Conservation (phyloP, 306 rosid genomes). For the Vigna trinervia region DNA sequence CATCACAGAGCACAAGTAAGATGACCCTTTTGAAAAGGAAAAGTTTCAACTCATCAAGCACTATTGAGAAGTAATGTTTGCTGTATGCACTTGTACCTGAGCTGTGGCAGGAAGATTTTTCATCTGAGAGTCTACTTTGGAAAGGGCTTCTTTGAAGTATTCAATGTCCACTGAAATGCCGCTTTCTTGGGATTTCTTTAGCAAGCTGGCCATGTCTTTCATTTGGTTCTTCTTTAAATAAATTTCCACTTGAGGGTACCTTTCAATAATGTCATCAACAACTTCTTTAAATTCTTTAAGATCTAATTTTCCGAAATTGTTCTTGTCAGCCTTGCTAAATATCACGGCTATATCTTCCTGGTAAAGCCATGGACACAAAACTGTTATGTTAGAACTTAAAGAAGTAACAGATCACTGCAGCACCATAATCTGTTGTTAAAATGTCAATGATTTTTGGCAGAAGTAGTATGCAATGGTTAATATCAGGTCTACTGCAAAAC, state of each 20-base stretch:
- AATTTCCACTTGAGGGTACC: conserved; percentile 93
- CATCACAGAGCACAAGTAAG: conserved; percentile 26
- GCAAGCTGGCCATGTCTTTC: conserved; percentile 62
- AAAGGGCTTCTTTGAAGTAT: conserved; percentile 75
- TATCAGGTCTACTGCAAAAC: not conserved
- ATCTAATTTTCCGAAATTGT: conserved; percentile 71
- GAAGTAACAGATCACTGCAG: not conserved
- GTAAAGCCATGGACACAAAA: conserved; percentile 17
- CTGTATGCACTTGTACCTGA: conserved; percentile 60
- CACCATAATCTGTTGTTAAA: conserved; percentile 5
- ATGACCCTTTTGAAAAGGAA: not conserved
- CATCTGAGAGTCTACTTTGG: conserved; percentile 95
- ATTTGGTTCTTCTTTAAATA: conserved; percentile 84
- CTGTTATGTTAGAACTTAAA: not conserved
- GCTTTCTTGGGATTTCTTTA: conserved; percentile 59
- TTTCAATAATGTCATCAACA: conserved; percentile 80
- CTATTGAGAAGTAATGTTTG: not conserved
- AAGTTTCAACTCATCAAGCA: not conserved
- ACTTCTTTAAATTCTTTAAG: conserved; percentile 66
- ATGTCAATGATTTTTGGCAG: conserved; percentile 4
- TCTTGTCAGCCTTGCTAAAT: conserved; percentile 79
- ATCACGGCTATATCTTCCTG: conserved; percentile 92
- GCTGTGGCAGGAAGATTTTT: conserved; percentile 95
- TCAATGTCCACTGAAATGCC: conserved; percentile 66
- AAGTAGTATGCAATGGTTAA: not conserved